phyloP scores from a whole-genome alignment of 1,139 yeast genomes.

The Pichia cactophila region DNA sequence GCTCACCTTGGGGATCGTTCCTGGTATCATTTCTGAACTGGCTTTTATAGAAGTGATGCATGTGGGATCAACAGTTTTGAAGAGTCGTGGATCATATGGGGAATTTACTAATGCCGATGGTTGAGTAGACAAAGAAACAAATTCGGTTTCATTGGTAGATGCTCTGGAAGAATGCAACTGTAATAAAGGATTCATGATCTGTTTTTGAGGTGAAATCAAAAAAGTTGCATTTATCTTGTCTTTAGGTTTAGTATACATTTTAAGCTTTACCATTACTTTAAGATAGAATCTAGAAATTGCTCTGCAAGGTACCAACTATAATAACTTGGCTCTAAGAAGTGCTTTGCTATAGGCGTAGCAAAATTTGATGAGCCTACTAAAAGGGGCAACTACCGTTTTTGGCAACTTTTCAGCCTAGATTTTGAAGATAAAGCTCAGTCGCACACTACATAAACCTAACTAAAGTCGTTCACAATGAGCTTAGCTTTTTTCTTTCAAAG shows the following conservation, averaged over 20 bases:
- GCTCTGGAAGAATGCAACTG: neutral
- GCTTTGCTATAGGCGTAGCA: neutral
- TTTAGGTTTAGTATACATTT: neutral
- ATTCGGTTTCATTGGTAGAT: neutral
- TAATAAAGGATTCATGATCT: neutral
- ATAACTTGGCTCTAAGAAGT: neutral
- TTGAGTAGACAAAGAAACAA: neutral
- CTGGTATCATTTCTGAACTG: neutral
- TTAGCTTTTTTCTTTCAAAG: too few species aligned
- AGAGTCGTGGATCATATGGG: conserved; percentile 2
- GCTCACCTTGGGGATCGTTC: neutral
- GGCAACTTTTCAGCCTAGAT: neutral
- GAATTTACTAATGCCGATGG: neutral
- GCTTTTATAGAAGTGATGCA: neutral
- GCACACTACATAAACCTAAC: too few species aligned
- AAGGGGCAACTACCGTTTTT: neutral
- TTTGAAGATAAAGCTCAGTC: too few species aligned
- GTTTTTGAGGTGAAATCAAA: neutral
- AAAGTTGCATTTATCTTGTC: neutral
- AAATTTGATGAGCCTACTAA: neutral
- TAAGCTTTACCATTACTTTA: neutral
- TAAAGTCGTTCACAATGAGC: too few species aligned
- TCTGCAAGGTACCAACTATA: neutral
- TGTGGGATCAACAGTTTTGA: conserved; percentile 5
- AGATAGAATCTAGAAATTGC: neutral